Conservation (phyloP, 768 basidiomycete genomes). For the Boletales sp. region DNA sequence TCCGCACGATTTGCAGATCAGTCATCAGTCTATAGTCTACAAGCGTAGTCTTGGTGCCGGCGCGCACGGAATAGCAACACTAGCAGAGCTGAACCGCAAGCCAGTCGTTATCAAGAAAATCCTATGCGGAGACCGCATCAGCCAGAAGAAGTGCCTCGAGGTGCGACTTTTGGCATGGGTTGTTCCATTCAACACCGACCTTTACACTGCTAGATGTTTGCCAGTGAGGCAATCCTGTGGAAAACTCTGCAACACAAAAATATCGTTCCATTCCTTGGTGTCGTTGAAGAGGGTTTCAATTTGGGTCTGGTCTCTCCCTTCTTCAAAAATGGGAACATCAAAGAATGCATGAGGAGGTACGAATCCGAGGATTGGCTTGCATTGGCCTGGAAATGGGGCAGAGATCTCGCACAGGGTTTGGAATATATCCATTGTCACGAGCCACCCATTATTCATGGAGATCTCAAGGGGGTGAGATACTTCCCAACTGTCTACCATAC, state of each 20-base stretch:
- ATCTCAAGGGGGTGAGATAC: conserved; percentile 35
- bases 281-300: conserved; percentile 2
- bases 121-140: neutral
- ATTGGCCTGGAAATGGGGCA: conserved; percentile 7
- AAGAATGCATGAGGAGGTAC: neutral
- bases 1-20: conserved; percentile 17
- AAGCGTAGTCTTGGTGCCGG: conserved; percentile 3
- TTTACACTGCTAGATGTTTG: conserved; percentile 13
- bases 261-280: conserved; percentile 25
- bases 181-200: conserved; percentile 1
- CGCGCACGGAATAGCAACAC: conserved; percentile 19
- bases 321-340: conserved; percentile 21
- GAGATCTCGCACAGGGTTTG: conserved; percentile 19
- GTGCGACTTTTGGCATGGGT: conserved; percentile 3
- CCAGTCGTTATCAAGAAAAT: conserved; percentile 28
- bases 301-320: conserved; percentile 25
- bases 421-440: conserved; percentile 22
- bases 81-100: conserved; percentile 9
- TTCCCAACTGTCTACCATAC: neutral
- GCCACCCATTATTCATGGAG: conserved; percentile 37
- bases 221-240: conserved; percentile 29
- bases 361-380: neutral
- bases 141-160: conserved; percentile 7
- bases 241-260: conserved; percentile 22
- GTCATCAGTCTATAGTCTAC: neutral